These are phyloP conservation scores for Collybia sordida DNA, from an alignment of 768 basidiomycete genomes.

Conservation along the genomic window DNA sequence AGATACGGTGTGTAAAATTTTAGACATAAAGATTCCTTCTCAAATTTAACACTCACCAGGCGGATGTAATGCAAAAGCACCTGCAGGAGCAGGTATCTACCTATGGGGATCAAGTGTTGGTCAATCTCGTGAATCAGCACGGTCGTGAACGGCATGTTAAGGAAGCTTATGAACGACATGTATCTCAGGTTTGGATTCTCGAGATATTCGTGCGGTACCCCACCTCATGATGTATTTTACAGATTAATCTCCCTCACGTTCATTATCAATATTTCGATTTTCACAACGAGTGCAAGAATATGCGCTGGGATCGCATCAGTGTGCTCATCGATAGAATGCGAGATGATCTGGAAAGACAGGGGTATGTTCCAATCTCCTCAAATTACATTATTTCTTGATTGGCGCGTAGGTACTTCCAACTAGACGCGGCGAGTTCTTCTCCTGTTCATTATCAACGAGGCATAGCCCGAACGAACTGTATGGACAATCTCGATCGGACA, in stretches of 20 bases:
- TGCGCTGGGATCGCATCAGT: constrained; percentile 93
- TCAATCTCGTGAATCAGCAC: constrained; percentile 93
- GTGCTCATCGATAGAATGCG: constrained; percentile 76
- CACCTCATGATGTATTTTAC: constrained; percentile 5
- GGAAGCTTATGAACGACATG: constrained; percentile 85
- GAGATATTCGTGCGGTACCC: constrained; percentile 1
- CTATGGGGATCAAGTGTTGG: constrained; percentile 79
- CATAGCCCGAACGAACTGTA: constrained; percentile 91
- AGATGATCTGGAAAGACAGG: constrained; percentile 65
- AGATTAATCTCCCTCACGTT: constrained; percentile 67
- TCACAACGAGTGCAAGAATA: constrained; percentile 90
- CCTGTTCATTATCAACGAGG: constrained; percentile 69
- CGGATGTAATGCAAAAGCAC: constrained; percentile 70
- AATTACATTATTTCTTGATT: neutral
- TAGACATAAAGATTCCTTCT: neutral
- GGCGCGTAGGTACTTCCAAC: constrained; percentile 71
- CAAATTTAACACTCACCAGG: constrained; percentile 38
- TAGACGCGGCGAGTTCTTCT: constrained; percentile 45
- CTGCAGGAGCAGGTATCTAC: constrained; percentile 65
- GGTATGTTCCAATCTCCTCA: constrained; percentile 41
- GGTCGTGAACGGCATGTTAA: constrained; percentile 93
- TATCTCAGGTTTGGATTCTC: constrained; percentile 53
- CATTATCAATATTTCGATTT: constrained; percentile 97
- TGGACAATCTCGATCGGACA: constrained; percentile 96
- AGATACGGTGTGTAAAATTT: constrained; percentile 62